Evolutionary conservation across 2,329 filamentous ascomycete genomes (phyloP), one percentile per base, ranked within the genome.

Genomic region (Alternaria brassicicola): DNA sequence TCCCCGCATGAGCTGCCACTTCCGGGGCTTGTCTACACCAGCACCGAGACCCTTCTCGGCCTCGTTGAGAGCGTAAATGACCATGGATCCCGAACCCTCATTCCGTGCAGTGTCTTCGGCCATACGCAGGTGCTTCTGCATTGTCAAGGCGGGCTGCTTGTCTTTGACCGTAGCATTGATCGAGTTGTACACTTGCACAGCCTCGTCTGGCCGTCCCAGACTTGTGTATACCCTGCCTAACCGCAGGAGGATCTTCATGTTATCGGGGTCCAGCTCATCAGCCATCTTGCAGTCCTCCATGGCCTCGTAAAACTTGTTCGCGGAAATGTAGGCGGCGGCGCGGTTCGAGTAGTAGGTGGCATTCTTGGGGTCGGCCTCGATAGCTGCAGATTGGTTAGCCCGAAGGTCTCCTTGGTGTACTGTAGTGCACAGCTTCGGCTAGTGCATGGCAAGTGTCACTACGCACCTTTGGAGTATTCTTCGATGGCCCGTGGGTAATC

Each of bases 321-420:
- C 91, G 52, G 92, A 92, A 84, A 99, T 97, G 81, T 91, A 92
- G 33, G 95, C 95, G 28, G 95, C 95, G 36, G 95, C 93, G 71
- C 95, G 90, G 83, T 99, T 99, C 77, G 92, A 94, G 65, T 96
- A 86, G 78, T 96, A 98, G 43, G 93, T 96, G 33, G 93, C 83
- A 50, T 93, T 96, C 69, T 88, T 84, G 52, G 93, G 93, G 71
- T 94, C 89, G 63, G 94, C 86, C 69, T 95, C 90, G 72, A 99
- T 90, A 61, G 95, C 95, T 97, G 75, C 55, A 57, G 39, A 59
- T 23, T 55, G 58, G 65, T 75, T 70, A 75, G 68, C 67, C 57
- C 23, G 35, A 33, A 48, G 46, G 21, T 57, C 56, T 59, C 45
- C 35, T 35, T 52, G 58, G 66, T 67, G 61, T 42, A 39, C 23